These are phyloP conservation scores for Bipolaris gigantea DNA, from an alignment of 2,329 filamentous ascomycete genomes.

Conservation along the genomic window DNA sequence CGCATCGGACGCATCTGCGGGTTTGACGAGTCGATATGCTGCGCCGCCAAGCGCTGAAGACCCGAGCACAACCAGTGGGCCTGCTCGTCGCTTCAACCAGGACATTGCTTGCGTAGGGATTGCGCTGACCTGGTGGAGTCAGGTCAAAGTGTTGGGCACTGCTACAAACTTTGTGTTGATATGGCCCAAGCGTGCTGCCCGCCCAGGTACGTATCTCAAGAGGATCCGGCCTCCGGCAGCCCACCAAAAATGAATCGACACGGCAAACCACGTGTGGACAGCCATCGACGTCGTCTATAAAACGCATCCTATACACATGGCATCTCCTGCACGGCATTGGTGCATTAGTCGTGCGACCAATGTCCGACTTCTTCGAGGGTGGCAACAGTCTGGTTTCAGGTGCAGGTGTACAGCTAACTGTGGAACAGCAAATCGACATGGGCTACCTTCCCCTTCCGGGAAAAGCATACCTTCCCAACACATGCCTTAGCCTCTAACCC, in stretches of 20 bases:
- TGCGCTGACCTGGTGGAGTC: neutral
- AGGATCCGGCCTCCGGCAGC: too few species aligned
- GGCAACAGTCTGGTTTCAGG: constrained; percentile 5
- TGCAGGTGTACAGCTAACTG: neutral
- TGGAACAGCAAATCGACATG: constrained; percentile 6
- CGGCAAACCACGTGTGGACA: neutral
- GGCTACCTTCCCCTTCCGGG: constrained; percentile 5
- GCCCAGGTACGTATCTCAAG: too few species aligned
- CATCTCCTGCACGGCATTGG: neutral
- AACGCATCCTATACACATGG: neutral
- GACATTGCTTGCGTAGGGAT: constrained; percentile 24
- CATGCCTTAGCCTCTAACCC: constrained; percentile 8
- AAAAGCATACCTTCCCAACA: constrained; percentile 4
- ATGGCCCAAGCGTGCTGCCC: constrained; percentile 14
- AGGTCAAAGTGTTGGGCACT: neutral
- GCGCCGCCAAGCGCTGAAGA: constrained; percentile 40
- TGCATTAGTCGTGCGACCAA: neutral
- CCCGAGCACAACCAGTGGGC: constrained; percentile 38
- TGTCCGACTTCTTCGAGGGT: constrained; percentile 4
- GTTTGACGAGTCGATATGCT: constrained; percentile 36
- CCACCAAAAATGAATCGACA: neutral
- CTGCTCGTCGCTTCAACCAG: constrained; percentile 33
- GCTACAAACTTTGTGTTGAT: constrained; percentile 10
- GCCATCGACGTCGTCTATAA: neutral
- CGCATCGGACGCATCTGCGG: constrained; percentile 27